phyloP scores from a whole-genome alignment of 352 stramenopile species.

The Pythium oligandrum region DNA sequence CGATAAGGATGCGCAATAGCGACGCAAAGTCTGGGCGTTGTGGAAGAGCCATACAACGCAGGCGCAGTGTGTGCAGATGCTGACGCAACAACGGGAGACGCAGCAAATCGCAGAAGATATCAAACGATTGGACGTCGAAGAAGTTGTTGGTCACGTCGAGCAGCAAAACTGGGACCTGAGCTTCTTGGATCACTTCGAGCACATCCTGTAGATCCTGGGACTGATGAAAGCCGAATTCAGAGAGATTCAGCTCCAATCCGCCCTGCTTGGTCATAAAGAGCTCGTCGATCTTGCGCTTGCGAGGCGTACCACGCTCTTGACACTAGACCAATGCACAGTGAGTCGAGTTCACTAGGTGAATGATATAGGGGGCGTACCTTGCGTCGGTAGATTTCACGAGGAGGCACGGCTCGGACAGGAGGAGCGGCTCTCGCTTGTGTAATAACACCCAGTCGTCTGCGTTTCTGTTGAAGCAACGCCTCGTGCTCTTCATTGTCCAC shows the following conservation, averaged over 20 bases:
- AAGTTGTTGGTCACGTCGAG: slow-evolving; percentile 60
- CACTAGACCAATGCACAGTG: slow-evolving; percentile 22
- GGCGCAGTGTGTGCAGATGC: slow-evolving; percentile 26
- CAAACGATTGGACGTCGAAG: slow-evolving; percentile 48
- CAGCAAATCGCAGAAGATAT: slow-evolving; percentile 41
- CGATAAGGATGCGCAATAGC: slow-evolving; percentile 36
- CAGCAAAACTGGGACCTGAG: slow-evolving; percentile 31
- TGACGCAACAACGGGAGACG: slow-evolving; percentile 27
- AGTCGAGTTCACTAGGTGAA: not conserved
- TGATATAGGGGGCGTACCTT: slow-evolving; percentile 21
- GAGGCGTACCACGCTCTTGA: slow-evolving; percentile 28
- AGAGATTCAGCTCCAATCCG: slow-evolving; percentile 40
- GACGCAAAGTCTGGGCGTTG: slow-evolving; percentile 35
- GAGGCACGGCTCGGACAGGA: not conserved
- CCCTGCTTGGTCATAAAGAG: slow-evolving; percentile 32
- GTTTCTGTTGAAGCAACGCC: slow-evolving; percentile 9
- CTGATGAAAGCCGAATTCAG: slow-evolving; percentile 46
- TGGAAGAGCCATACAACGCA: slow-evolving; percentile 48
- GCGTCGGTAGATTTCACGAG: slow-evolving; percentile 32
- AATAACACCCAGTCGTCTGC: slow-evolving; percentile 18
- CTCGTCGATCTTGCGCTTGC: slow-evolving; percentile 35
- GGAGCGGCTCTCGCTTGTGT: no score
- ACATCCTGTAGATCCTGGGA: slow-evolving; percentile 47
- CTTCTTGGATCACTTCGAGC: slow-evolving; percentile 32
- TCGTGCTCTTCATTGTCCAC: slow-evolving; percentile 18